A percentile compares a stretch with the other conserved stretches of the same genome.
Conservation (phyloP, 1,284 basidiomycete species). For the Sanghuangporus sanghuang region DNA sequence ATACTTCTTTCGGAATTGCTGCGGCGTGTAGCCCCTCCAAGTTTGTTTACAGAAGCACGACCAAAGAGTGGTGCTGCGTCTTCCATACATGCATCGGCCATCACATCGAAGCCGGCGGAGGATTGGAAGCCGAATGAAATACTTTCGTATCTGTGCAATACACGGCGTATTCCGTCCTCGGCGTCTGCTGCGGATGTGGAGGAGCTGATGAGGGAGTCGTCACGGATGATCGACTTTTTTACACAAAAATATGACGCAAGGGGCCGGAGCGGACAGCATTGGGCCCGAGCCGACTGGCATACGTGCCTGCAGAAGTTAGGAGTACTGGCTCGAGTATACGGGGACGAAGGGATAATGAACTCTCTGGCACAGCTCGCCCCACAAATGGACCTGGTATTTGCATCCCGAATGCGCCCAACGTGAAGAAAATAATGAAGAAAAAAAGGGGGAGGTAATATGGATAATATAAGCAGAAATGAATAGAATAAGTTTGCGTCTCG, state of each 20-base stretch:
- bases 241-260: conserved; percentile 37
- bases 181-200: conserved; percentile 8
- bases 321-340: conserved; percentile 45
- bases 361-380: conserved; percentile 43
- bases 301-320: conserved; percentile 42
- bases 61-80: conserved; percentile 37
- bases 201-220: conserved; percentile 16
- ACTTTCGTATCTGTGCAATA: conserved; percentile 47
- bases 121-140: conserved; percentile 53
- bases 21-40: conserved; percentile 35
- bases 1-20: conserved; percentile 54
- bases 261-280: conserved; percentile 62
- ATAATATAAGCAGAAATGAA: not conserved
- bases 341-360: conserved; percentile 43
- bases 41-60: conserved; percentile 6
- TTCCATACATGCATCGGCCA: conserved; percentile 55
- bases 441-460: not conserved
- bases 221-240: conserved; percentile 47
- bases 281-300: conserved; percentile 62
- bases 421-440: not conserved
- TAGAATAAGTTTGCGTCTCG: not conserved
- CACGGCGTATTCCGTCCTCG: conserved; percentile 20
- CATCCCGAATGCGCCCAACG: conserved; percentile 44
- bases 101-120: conserved; percentile 32
- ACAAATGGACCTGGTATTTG: conserved; percentile 47